phyloP scores from a whole-genome alignment of 495 filamentous ascomycete genomes.

The Peziza echinospora region DNA sequence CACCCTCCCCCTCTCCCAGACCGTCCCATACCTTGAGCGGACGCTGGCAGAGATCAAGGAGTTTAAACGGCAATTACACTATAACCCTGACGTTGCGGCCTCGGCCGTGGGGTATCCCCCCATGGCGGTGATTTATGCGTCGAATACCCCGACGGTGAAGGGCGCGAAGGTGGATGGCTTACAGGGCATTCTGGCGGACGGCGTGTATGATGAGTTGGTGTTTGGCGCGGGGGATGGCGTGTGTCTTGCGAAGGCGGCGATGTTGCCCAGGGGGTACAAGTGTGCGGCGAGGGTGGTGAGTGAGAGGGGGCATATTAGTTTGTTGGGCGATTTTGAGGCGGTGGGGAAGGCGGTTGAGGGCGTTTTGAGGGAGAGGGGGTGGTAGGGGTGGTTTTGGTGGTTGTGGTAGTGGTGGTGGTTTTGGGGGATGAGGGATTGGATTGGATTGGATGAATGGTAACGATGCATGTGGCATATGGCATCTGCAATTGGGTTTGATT shows the following conservation, averaged over 20 bases:
- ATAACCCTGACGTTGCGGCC: conserved; percentile 28
- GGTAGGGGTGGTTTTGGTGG: too few species aligned
- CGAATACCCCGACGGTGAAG: conserved; percentile 64
- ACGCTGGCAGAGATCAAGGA: conserved; percentile 45
- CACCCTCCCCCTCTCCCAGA: conserved; percentile 30
- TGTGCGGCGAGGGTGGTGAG: conserved; percentile 47
- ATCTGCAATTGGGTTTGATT: too few species aligned
- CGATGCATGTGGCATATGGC: too few species aligned
- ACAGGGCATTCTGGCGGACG: conserved; percentile 47
- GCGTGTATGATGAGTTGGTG: conserved; percentile 70
- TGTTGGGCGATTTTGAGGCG: conserved; percentile 66
- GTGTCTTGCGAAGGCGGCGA: conserved; percentile 62
- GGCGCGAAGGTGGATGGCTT: conserved; percentile 46
- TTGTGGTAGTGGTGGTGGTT: too few species aligned
- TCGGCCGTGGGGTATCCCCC: conserved; percentile 41
- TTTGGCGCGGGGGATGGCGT: conserved; percentile 78
- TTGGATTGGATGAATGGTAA: too few species aligned
- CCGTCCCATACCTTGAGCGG: conserved; percentile 52
- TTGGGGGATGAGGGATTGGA: too few species aligned
- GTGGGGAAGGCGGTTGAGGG: conserved; percentile 54
- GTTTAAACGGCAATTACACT: conserved; percentile 54
- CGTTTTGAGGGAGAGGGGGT: conserved; percentile 40
- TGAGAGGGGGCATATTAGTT: conserved; percentile 65
- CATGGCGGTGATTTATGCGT: conserved; percentile 67
- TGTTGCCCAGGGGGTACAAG: conserved; percentile 64